These are phyloP conservation scores for Maudiozyma saulgeensis DNA, from an alignment of 805 yeast species.

Conservation along the genomic window DNA sequence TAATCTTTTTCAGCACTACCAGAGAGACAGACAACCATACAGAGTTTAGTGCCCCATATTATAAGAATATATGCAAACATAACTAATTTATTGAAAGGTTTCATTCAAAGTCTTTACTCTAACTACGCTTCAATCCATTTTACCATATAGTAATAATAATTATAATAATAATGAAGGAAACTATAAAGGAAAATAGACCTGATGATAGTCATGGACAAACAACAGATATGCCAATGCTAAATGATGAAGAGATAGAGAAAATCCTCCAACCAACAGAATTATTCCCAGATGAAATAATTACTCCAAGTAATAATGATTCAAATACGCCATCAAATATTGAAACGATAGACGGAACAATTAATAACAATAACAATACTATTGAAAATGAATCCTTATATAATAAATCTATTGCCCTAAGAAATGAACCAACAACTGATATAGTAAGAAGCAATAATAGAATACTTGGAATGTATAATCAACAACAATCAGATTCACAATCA, in stretches of 20 bases:
- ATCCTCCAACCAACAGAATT: constrained; percentile 10
- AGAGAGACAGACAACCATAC: too few species aligned
- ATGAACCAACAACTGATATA: constrained; percentile 6
- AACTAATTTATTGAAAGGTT: too few species aligned
- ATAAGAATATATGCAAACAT: too few species aligned
- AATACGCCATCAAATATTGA: neutral
- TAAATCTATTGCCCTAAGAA: neutral
- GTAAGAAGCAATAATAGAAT: constrained; percentile 7
- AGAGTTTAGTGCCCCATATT: too few species aligned
- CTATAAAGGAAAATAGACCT: neutral
- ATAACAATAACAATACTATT: neutral
- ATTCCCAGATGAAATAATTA: constrained; percentile 8
- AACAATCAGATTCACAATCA: too few species aligned
- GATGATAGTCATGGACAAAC: constrained; percentile 48
- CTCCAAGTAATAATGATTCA: constrained; percentile 1
- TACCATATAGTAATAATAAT: neutral
- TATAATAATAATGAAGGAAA: neutral
- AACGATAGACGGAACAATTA: neutral
- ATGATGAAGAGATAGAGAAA: constrained; percentile 23
- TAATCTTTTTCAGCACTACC: too few species aligned
- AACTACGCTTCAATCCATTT: too few species aligned
- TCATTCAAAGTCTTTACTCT: too few species aligned
- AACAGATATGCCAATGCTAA: constrained; percentile 9
- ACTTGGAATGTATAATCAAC: neutral
- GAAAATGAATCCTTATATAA: neutral